Evolutionary conservation across 805 yeast species (phyloP).

Genomic region (Nematodospora valgi): DNA sequence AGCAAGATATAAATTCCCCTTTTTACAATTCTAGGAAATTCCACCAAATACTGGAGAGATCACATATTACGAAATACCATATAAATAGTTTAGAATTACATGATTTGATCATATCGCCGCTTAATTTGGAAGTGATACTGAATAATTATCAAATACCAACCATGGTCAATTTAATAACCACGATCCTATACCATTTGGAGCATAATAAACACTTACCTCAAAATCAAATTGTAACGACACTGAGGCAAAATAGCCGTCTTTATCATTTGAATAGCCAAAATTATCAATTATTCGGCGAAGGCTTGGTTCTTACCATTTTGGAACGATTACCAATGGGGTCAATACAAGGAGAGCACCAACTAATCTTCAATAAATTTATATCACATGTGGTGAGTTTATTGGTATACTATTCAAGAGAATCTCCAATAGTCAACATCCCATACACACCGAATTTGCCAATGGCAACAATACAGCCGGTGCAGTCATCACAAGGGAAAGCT

Average conservation of each 20-base stretch:
- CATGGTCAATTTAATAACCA: slow-evolving; percentile 16
- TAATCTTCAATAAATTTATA: slow-evolving; percentile 7
- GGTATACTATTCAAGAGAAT: slow-evolving; percentile 4
- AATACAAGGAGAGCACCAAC: slow-evolving; percentile 2
- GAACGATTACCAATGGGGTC: slow-evolving; percentile 3
- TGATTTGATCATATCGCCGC: too few species aligned
- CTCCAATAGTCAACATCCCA: background rate
- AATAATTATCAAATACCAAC: slow-evolving; percentile 15
- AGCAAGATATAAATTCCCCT: too few species aligned
- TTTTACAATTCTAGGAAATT: background rate
- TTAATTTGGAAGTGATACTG: too few species aligned
- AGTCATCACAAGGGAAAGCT: background rate
- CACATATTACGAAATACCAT: too few species aligned
- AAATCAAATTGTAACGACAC: slow-evolving; percentile 3
- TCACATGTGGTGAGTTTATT: slow-evolving; percentile 6
- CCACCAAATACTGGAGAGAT: too few species aligned
- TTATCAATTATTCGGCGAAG: slow-evolving; percentile 19
- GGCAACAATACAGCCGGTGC: too few species aligned
- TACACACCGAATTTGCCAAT: background rate
- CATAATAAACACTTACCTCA: slow-evolving; percentile 12
- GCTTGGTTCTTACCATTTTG: slow-evolving; percentile 11
- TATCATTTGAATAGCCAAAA: slow-evolving; percentile 11
- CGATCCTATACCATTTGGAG: slow-evolving; percentile 13
- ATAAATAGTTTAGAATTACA: too few species aligned
- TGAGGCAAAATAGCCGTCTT: slow-evolving; percentile 17